A percentile compares a stretch with the other conserved stretches of the same genome.
These are phyloP conservation scores for Pestalotiopsis sp. DNA, from an alignment of 2,329 filamentous ascomycete species.

Conservation along the genomic window DNA sequence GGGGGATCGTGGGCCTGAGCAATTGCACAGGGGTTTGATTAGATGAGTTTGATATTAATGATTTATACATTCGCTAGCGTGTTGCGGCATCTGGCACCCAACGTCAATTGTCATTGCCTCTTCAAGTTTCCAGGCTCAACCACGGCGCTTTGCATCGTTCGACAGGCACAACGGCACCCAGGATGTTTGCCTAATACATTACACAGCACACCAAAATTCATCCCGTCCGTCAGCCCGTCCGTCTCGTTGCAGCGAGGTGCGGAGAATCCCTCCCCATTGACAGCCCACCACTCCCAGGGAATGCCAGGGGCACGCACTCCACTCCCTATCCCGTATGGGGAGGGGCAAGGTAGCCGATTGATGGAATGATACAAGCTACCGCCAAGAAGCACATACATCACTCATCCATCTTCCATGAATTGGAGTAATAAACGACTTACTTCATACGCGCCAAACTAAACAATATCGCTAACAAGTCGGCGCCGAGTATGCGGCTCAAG, in stretches of 20 bases:
- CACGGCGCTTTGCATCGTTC: neutral
- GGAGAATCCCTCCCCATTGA: neutral
- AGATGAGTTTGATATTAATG: constrained; percentile 8
- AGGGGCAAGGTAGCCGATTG: constrained; percentile 8
- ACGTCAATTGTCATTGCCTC: neutral
- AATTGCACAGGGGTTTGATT: neutral
- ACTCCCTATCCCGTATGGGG: neutral
- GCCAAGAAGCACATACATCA: neutral
- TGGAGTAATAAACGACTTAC: neutral
- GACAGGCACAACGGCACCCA: neutral
- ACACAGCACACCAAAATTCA: neutral
- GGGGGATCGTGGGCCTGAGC: neutral
- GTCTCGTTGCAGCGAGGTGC: neutral
- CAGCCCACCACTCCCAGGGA: constrained; percentile 2
- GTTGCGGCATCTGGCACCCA: neutral
- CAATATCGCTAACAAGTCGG: neutral
- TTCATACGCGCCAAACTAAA: neutral
- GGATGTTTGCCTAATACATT: neutral
- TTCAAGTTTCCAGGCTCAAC: neutral
- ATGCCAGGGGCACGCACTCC: neutral
- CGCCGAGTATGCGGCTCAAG: constrained; percentile 4
- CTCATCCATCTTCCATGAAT: neutral
- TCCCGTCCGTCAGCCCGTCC: neutral
- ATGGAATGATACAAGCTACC: constrained; percentile 3
- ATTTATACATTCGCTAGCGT: neutral